Base-by-base conservation (phyloP, 192 early-diverging fungal genomes). In the Coemansia sp. region DNA sequence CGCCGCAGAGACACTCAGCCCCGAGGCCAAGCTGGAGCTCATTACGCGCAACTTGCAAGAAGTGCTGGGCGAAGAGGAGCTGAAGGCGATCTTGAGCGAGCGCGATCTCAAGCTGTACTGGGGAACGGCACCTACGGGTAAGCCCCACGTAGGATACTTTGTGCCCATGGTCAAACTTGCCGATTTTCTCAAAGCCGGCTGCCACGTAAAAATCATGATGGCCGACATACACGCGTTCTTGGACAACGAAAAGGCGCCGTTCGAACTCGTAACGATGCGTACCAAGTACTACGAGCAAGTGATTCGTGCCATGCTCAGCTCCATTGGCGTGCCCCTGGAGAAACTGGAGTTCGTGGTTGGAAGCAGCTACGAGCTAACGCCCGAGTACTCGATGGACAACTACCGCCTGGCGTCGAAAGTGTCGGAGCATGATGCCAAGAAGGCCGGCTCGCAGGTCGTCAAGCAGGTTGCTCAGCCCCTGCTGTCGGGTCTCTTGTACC, bases 161-260 rank as follows among this genome's bases (percentile, higher is more conserved):
- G 94, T 98, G 17, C 87, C 97, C 8, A 94, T 99, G 92, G 84
- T 93, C 62, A 99, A 99, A 85, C 90, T 99, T 79, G 97, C 97
- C 8, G 97, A 99, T 78, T 96, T 95, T 70, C 85, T 99, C 60
- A 68, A 86, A 62, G 97, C 97, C 53, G 95, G 92, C 10, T 93
- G 91, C 73, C 88, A 96, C 64, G 94, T 94, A 59, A 97, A 88
- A 6, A 77, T 99, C 54, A 85, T 99, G 27, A 81, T 99, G 63
- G 97, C 97, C 31, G 94, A 99, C 78, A 89, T 99, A 45, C 97
- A 99, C 75, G 97, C 93, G 41, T 98, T 95, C 78, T 90, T 99
- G 70, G 97, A 99, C 83, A 99, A 98, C 87, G 88, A 95, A 87
- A 98, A 99, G 84, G 93, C 97, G 41, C 93, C 95, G 17, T 87